Conservation (phyloP, 352 stramenopile genomes). For the Pythium chondricola region DNA sequence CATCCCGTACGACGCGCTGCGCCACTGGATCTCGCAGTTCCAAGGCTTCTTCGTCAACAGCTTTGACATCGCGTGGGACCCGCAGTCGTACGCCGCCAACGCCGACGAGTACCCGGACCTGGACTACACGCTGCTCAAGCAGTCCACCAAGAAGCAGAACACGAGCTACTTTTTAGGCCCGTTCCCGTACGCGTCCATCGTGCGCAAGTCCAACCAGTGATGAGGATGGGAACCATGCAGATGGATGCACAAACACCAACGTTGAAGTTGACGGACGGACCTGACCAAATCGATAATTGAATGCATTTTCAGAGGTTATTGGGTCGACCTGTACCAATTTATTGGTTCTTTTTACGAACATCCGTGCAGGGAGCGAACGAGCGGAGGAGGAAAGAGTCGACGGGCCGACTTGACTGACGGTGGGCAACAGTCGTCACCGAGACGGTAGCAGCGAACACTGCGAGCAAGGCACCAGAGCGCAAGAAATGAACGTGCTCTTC, state of each 20-base stretch:
- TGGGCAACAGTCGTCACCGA: no score
- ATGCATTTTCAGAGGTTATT: no score
- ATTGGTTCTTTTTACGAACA: no score
- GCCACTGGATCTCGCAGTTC: constrained; percentile 70
- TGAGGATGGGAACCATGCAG: not conserved
- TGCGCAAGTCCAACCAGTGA: constrained; percentile 34
- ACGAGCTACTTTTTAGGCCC: constrained; percentile 62
- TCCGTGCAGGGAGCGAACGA: no score
- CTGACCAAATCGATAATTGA: no score
- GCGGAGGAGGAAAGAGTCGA: no score
- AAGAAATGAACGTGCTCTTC: constrained; percentile 70
- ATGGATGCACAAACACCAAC: no score
- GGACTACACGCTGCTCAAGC: constrained; percentile 60
- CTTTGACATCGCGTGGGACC: constrained; percentile 69
- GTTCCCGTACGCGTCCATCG: constrained; percentile 65
- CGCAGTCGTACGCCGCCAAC: constrained; percentile 63
- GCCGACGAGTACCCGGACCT: constrained; percentile 36
- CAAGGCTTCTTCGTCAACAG: constrained; percentile 81
- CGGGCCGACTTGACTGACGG: no score
- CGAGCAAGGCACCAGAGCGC: not conserved
- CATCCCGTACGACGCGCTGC: constrained; percentile 72
- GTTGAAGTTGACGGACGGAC: no score
- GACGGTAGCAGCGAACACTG: not conserved
- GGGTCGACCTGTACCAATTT: no score
- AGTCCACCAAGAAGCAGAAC: constrained; percentile 66